These are phyloP conservation scores for Schizochytrium sp. DNA, from an alignment of 108 stramenopile genomes.

Conservation along the genomic window DNA sequence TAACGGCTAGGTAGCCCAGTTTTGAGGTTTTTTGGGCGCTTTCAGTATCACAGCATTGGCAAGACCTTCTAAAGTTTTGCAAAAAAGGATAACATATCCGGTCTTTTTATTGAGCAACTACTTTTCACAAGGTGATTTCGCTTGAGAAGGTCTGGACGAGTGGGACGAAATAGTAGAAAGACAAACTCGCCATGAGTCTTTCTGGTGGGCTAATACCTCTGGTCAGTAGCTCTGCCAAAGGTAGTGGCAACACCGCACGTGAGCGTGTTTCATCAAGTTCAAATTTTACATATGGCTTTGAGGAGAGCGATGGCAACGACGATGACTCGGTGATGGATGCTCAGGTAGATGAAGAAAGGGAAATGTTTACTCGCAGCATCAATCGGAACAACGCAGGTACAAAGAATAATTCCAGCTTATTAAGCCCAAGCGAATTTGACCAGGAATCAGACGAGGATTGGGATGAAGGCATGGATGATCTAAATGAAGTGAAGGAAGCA, in stretches of 20 bases:
- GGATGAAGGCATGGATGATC: neutral
- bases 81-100: no score
- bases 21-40: no score
- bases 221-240: neutral
- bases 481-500: neutral
- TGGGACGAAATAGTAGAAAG: neutral
- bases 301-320: neutral
- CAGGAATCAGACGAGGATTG: neutral
- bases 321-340: neutral
- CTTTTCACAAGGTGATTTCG: no score
- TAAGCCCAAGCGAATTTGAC: neutral
- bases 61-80: no score
- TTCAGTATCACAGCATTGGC: no score
- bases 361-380: neutral
- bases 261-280: neutral
- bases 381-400: neutral
- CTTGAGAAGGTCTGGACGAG: neutral
- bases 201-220: constrained; percentile 24
- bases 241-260: no score
- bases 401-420: neutral
- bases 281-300: constrained; percentile 10
- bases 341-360: neutral
- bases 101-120: no score
- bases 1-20: no score
- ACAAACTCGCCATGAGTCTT: neutral